These are phyloP conservation scores for Vickermania spadyakhi DNA, from an alignment of 208 protist species.

Conservation along the genomic window DNA sequence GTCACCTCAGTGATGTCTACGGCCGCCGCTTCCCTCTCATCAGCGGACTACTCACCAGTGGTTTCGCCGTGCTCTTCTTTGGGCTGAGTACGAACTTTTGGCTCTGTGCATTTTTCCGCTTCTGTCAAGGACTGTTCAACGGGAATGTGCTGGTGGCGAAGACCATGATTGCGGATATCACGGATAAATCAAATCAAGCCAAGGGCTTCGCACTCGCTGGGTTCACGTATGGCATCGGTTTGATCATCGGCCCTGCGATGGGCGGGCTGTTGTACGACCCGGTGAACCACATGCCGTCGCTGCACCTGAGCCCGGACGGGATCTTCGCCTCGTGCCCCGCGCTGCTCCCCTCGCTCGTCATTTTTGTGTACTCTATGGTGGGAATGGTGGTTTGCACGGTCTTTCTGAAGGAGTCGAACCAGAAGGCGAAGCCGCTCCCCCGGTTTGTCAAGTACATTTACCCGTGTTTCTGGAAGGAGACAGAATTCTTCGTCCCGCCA, in stretches of 20 bases:
- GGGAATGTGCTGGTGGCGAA: slow-evolving; percentile 76
- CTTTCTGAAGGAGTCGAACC: slow-evolving; percentile 55
- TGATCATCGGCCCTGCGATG: slow-evolving; percentile 40
- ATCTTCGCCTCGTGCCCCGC: slow-evolving; percentile 32
- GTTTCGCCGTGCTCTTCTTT: slow-evolving; percentile 54
- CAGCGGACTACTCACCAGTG: slow-evolving; percentile 43
- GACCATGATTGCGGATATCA: slow-evolving; percentile 71
- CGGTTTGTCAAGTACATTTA: slow-evolving; percentile 18
- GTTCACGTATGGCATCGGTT: slow-evolving; percentile 62
- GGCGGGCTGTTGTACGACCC: slow-evolving; percentile 67
- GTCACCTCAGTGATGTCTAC: slow-evolving; percentile 49
- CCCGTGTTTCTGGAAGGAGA: slow-evolving; percentile 15
- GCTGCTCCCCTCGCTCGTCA: slow-evolving; percentile 33
- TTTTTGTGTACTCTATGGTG: slow-evolving; percentile 45
- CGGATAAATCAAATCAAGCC: slow-evolving; percentile 49
- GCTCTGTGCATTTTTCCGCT: slow-evolving; percentile 36
- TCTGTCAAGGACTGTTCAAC: slow-evolving; percentile 60
- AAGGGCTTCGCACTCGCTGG: slow-evolving; percentile 95
- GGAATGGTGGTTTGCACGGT: slow-evolving; percentile 38
- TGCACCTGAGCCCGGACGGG: slow-evolving; percentile 18
- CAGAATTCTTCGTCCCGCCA: slow-evolving; percentile 13
- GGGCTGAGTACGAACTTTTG: slow-evolving; percentile 45
- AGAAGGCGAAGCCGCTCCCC: slow-evolving; percentile 35
- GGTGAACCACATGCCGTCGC: slow-evolving; percentile 19
- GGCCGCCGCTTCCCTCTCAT: slow-evolving; percentile 41